Evolutionary conservation across 2,329 filamentous ascomycete species (phyloP).

Genomic region (Geoglossum cookeanum): DNA sequence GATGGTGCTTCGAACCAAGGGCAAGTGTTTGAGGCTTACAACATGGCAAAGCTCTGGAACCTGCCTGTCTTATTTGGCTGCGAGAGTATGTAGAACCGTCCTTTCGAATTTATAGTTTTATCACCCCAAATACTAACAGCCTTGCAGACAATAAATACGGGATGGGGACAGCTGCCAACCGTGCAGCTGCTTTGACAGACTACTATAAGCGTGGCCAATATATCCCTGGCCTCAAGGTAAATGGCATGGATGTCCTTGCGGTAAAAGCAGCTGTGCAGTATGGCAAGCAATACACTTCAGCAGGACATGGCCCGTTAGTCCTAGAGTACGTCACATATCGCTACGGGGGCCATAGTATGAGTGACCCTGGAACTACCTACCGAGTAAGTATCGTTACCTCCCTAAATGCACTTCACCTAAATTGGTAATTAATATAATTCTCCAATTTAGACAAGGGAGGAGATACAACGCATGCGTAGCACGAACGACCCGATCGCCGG

Average conservation of each 20-base stretch:
- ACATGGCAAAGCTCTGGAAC: slow-evolving; percentile 99
- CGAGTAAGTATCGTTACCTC: slow-evolving; percentile 27
- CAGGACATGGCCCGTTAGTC: slow-evolving; percentile 81
- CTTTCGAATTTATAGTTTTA: background rate
- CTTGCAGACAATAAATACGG: slow-evolving; percentile 94
- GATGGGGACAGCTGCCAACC: slow-evolving; percentile 93
- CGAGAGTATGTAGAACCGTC: slow-evolving; percentile 53
- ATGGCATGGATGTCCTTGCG: slow-evolving; percentile 97
- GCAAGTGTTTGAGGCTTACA: slow-evolving; percentile 98
- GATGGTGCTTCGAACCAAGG: slow-evolving; percentile 98
- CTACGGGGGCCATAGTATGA: slow-evolving; percentile 99
- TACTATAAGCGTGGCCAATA: slow-evolving; percentile 99
- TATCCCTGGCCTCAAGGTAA: slow-evolving; percentile 97
- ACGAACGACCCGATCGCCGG: slow-evolving; percentile 97
- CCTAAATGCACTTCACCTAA: background rate
- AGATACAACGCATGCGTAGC: slow-evolving; percentile 98
- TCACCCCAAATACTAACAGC: background rate
- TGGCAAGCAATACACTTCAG: slow-evolving; percentile 68
- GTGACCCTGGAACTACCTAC: slow-evolving; percentile 97
- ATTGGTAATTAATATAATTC: background rate
- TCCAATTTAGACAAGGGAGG: slow-evolving; percentile 57
- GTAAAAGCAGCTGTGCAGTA: slow-evolving; percentile 93
- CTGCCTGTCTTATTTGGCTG: slow-evolving; percentile 90
- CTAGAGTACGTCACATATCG: slow-evolving; percentile 99
- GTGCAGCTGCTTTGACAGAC: slow-evolving; percentile 88